Conservation (phyloP, 1,139 yeast species). For the Taphrina flavorubra region DNA sequence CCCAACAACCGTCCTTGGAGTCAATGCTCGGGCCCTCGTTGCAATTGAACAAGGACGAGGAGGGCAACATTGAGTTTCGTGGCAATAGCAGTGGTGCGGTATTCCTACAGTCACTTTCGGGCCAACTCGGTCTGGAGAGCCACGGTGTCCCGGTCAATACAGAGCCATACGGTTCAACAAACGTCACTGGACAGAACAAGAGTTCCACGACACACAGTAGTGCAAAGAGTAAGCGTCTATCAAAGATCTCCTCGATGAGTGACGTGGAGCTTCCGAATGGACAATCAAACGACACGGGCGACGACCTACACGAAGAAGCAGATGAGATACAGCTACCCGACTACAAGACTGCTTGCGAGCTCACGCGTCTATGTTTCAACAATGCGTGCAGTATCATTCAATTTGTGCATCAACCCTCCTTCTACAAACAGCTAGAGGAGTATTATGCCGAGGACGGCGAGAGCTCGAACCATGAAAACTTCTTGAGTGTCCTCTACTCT, state of each 20-base stretch:
- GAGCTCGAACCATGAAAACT: constrained; percentile 73
- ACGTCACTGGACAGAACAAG: neutral
- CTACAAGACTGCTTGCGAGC: constrained; percentile 69
- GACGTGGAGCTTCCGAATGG: constrained; percentile 9
- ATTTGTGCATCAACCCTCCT: constrained; percentile 83
- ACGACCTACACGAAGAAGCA: constrained; percentile 46
- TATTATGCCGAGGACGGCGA: constrained; percentile 71
- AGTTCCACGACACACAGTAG: neutral
- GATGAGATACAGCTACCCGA: constrained; percentile 76
- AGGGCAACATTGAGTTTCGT: constrained; percentile 47
- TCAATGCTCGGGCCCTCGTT: constrained; percentile 48
- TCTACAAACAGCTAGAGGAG: constrained; percentile 63
- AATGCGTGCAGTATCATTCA: constrained; percentile 83
- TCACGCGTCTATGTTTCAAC: constrained; percentile 80
- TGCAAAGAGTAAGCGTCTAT: constrained; percentile 18
- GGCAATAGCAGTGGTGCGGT: constrained; percentile 48
- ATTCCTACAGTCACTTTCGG: constrained; percentile 47
- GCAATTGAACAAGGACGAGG: constrained; percentile 46
- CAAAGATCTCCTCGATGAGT: neutral
- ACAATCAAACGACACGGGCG: constrained; percentile 35
- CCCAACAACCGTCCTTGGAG: constrained; percentile 43
- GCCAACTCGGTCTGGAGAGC: constrained; percentile 43
- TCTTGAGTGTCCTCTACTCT: constrained; percentile 77
- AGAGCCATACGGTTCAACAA: neutral
- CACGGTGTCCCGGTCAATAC: constrained; percentile 17